These are phyloP conservation scores for Eruca vesicaria DNA, from an alignment of 441 rosid species.

Conservation along the genomic window DNA sequence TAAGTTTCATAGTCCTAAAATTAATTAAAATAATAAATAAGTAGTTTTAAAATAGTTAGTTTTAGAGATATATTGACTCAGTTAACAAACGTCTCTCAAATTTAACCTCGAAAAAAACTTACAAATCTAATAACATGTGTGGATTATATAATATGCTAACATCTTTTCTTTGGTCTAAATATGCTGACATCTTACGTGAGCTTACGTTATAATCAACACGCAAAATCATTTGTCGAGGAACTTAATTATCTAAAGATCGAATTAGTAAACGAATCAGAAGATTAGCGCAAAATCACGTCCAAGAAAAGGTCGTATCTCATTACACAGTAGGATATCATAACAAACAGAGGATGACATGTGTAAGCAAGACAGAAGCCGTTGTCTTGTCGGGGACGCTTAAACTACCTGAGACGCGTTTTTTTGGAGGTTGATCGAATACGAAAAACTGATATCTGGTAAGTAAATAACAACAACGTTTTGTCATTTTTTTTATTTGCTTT, in stretches of 20 bases:
- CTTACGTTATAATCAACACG: background rate
- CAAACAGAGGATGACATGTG: background rate
- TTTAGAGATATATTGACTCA: background rate
- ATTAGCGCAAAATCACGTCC: background rate
- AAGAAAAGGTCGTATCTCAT: background rate
- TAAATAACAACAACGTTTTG: too few species aligned
- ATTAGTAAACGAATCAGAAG: background rate
- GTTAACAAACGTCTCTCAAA: background rate
- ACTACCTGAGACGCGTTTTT: constrained; percentile 28
- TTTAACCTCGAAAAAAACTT: background rate
- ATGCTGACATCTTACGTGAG: background rate
- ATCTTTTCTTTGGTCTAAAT: background rate
- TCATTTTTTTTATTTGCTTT: too few species aligned
- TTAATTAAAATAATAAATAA: background rate
- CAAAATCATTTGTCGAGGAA: background rate
- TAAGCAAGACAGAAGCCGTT: constrained; percentile 3
- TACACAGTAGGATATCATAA: background rate
- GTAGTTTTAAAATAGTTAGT: background rate
- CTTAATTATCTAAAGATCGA: background rate
- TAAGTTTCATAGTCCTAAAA: background rate
- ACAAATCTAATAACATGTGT: background rate
- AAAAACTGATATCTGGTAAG: too few species aligned
- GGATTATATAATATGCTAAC: background rate
- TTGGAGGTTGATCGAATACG: background rate
- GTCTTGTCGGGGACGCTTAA: constrained; percentile 8